A percentile compares a stretch with the other conserved stretches of the same genome.
These are phyloP conservation scores for Amphirosellinia nigrospora DNA, from an alignment of 495 filamentous ascomycete genomes.

Conservation along the genomic window DNA sequence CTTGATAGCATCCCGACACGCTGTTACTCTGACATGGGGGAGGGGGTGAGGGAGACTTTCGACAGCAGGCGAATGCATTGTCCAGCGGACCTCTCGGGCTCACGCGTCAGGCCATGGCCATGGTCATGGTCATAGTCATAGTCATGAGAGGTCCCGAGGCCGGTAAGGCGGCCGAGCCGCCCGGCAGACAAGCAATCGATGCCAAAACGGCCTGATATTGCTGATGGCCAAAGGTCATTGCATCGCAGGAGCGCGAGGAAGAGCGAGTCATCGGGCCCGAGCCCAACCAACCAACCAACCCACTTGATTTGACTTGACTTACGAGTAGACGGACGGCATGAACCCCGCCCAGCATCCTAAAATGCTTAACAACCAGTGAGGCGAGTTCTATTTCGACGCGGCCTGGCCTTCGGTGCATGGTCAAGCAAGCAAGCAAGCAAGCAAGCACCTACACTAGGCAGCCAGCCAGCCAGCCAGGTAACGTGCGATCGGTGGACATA, in stretches of 20 bases:
- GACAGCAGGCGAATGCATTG: background rate
- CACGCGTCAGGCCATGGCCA: constrained; percentile 6
- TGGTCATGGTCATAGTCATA: too few species aligned
- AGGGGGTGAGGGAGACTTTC: background rate
- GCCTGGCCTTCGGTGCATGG: constrained; percentile 3
- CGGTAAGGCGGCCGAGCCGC: constrained; percentile 16
- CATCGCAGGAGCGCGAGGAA: background rate
- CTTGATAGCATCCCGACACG: constrained; percentile 3
- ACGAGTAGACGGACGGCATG: background rate
- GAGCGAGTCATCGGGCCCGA: background rate
- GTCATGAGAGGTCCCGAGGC: constrained; percentile 2
- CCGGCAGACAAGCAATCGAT: background rate
- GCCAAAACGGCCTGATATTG: constrained; percentile 4
- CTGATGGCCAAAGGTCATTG: constrained; percentile 4
- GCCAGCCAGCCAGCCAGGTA: background rate
- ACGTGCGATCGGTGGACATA: constrained; percentile 8
- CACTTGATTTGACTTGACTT: background rate
- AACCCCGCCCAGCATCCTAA: background rate
- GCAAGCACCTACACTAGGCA: background rate
- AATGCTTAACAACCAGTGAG: constrained; percentile 5
- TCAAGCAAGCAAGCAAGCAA: background rate
- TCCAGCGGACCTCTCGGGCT: constrained; percentile 4
- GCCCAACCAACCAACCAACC: background rate
- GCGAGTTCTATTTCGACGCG: background rate
- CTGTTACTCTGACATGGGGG: constrained; percentile 16